A percentile compares a stretch with the other conserved stretches of the same genome.
These are phyloP conservation scores for Aphanomyces cochlioides DNA, from an alignment of 352 stramenopile species.

Conservation along the genomic window DNA sequence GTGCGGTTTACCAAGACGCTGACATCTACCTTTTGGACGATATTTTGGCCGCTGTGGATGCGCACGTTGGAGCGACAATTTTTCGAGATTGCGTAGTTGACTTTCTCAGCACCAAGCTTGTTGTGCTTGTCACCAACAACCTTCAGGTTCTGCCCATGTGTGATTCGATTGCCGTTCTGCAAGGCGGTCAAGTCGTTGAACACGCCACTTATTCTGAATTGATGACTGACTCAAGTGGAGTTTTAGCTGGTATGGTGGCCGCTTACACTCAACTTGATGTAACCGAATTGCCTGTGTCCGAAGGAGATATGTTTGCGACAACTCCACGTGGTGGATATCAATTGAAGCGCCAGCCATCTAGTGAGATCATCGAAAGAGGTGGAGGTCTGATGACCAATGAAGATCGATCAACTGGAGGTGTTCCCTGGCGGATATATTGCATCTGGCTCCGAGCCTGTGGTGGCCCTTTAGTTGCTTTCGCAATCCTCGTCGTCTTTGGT, in stretches of 20 bases:
- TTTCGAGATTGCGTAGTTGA: conserved; percentile 73
- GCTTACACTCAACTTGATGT: conserved; percentile 36
- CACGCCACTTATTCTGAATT: conserved; percentile 76
- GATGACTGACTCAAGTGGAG: conserved; percentile 39
- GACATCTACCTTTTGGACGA: conserved; percentile 90
- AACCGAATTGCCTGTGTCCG: conserved; percentile 32
- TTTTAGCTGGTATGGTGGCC: conserved; percentile 30
- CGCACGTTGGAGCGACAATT: conserved; percentile 83
- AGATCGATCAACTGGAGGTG: conserved; percentile 45
- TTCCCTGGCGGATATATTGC: conserved; percentile 49
- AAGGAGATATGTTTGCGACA: conserved; percentile 38
- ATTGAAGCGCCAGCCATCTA: conserved; percentile 31
- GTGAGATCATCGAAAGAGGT: conserved; percentile 46
- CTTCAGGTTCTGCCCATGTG: conserved; percentile 55
- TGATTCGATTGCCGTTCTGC: conserved; percentile 67
- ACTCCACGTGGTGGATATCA: conserved; percentile 35
- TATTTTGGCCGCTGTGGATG: conserved; percentile 83
- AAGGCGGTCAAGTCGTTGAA: conserved; percentile 64
- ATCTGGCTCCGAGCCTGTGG: conserved; percentile 52
- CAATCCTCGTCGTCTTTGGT: conserved; percentile 50
- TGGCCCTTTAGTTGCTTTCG: conserved; percentile 38
- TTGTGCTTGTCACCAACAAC: conserved; percentile 34
- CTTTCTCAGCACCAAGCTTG: conserved; percentile 28
- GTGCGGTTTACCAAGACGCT: conserved; percentile 58
- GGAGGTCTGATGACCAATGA: conserved; percentile 35